Base-by-base conservation (phyloP, 345 rosid genomes). In the Salix caprea region DNA sequence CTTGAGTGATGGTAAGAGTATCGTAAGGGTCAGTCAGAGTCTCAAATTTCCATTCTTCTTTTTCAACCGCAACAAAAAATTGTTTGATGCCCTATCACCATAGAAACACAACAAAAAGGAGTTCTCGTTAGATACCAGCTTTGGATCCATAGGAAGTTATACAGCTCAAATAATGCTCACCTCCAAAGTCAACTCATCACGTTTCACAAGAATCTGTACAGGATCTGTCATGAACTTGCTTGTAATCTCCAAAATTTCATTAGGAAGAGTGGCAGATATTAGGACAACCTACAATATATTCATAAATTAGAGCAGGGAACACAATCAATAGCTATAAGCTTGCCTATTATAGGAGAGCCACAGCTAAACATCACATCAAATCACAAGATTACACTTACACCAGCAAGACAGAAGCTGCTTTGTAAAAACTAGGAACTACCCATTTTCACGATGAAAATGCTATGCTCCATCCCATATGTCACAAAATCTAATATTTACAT, bases 31-130 rank as follows among this genome's bases (percentile, higher is more conserved):
- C 99, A 75, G 94, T 90, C 19, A 96, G 85, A 4, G 99, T 96
- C 82, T 96, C 99, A 84, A 96, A 96, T 81, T 96, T 96, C 99
- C 99, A 96, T 52, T 96, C 98, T 82, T 96, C 99, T 67, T 87
- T 88, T 89, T 96, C 99, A 79, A 96, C 99, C 1, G 94, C 93
- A 66, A 96, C 96, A 36, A 93, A 93, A 80, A 93, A 96, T 77
- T 96, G 98, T 80, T 92, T 96, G 85, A 93, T 93, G 24, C 99
- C 98, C 99, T 93, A 85, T 67, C 74, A 77, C 50, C n/a, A 65
- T 50, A 82, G 71, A 75, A 66, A 48, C 46, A 79, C 16, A 46
- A 64, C 14, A 58, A 42, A 40, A 64, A 6, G 52, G 30, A 67
- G 54, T 39, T 67, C 15, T 67, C 28, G 48, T 67, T 72, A 70